A percentile compares a stretch with the other conserved stretches of the same genome.
Conservation (phyloP, 2,329 filamentous ascomycete genomes). For the Zelopaecilomyces penicillatus region DNA sequence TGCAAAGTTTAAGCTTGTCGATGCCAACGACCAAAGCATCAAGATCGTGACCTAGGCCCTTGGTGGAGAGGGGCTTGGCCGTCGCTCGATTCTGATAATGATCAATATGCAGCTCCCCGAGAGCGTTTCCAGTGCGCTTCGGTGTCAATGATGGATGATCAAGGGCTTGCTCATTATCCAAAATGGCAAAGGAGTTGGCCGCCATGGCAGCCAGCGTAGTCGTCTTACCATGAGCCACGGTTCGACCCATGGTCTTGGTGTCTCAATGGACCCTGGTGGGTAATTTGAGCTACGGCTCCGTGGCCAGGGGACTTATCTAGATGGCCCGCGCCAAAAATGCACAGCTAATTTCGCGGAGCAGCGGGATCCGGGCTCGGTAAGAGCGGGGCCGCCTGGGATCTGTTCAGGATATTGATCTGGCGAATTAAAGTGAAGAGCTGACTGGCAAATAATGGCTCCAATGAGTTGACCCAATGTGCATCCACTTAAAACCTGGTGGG, state of each 20-base stretch:
- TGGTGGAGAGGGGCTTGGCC: conserved; percentile 5
- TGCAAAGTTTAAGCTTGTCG: conserved; percentile 6
- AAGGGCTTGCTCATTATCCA: conserved; percentile 7
- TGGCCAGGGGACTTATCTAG: conserved; percentile 8
- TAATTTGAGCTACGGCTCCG: conserved; percentile 3
- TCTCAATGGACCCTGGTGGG: neutral
- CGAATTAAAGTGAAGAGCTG: conserved; percentile 1
- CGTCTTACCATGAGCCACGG: neutral
- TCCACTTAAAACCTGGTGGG: too few relatives aligned
- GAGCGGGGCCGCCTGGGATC: conserved; percentile 4
- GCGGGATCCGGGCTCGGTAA: conserved; percentile 4
- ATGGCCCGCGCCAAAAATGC: conserved; percentile 2
- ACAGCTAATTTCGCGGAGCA: conserved; percentile 14
- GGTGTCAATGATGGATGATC: neutral
- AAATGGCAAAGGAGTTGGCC: conserved; percentile 5
- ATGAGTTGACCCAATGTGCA: too few relatives aligned
- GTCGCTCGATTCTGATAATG: conserved; percentile 14
- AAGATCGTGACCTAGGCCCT: conserved; percentile 12
- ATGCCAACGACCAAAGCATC: conserved; percentile 3
- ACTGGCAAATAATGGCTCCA: too few relatives aligned
- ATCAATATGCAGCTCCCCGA: conserved; percentile 20
- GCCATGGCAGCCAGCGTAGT: neutral
- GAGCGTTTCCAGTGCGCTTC: conserved; percentile 12
- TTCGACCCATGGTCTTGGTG: conserved; percentile 3
- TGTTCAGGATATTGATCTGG: conserved; percentile 5